Percentiles rank a stretch among this genome's conserved stretches.
phyloP scores from a whole-genome alignment of 2,329 filamentous ascomycete genomes.

The Exserohilum rostratum region DNA sequence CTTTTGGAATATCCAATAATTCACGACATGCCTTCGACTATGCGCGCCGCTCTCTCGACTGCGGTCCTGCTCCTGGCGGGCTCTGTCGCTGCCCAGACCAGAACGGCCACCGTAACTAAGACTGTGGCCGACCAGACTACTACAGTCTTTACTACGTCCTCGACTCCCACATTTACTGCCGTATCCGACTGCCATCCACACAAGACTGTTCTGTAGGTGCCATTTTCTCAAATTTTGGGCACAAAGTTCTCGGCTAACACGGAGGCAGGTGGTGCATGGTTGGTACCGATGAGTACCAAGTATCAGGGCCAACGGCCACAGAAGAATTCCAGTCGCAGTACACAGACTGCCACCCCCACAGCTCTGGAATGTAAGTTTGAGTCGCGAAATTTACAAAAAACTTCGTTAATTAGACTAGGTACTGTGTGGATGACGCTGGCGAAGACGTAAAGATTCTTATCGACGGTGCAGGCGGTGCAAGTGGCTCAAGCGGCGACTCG shows the following conservation, averaged over 20 bases:
- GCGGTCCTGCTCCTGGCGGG: conserved; percentile 14
- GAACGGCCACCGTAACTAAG: conserved; percentile 12
- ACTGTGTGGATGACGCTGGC: conserved; percentile 65
- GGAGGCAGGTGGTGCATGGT: conserved; percentile 52
- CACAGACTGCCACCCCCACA: conserved; percentile 70
- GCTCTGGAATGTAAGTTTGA: conserved; percentile 58
- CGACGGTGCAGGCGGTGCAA: conserved; percentile 40
- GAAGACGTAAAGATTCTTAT: conserved; percentile 64
- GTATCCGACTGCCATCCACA: conserved; percentile 62
- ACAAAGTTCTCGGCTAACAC: conserved; percentile 15
- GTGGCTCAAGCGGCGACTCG: conserved; percentile 35
- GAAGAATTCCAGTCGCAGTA: conserved; percentile 64
- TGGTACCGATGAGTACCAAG: conserved; percentile 51
- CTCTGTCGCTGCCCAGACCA: conserved; percentile 25
- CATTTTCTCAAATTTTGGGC: not conserved
- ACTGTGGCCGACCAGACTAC: not conserved
- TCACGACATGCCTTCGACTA: conserved; percentile 19
- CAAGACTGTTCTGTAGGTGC: conserved; percentile 51
- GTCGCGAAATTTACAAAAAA: not conserved
- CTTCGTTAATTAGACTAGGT: conserved; percentile 52
- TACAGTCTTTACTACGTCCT: conserved; percentile 3
- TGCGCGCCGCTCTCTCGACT: conserved; percentile 2
- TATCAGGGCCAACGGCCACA: conserved; percentile 61
- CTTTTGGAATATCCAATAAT: not conserved
- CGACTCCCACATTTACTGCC: conserved; percentile 48